Base-by-base conservation (phyloP, 2,329 filamentous ascomycete genomes). In the Aspergillus floridensis region DNA sequence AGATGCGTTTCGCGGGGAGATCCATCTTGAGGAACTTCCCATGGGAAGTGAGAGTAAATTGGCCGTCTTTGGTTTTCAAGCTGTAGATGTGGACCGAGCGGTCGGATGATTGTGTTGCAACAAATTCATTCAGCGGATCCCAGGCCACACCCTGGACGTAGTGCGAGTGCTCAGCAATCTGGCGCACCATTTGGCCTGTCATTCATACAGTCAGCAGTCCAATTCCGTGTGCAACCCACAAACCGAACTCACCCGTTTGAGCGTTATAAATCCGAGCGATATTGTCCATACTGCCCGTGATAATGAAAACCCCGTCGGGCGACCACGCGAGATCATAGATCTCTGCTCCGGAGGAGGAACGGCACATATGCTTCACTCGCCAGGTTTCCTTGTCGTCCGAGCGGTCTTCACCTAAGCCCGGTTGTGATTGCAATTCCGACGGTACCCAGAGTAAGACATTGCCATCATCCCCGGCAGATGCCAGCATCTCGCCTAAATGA, bases 311-410 rank as follows among this genome's bases (percentile, higher is more conserved):
- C 44, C 91, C 92, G 76, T 99, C 95, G n/a, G 96, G 96, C 52
- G 95, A 98, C 96, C 95, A 99, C 53, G 95, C 95, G 59, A 99
- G 81, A 76, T 99, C 95, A 78, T 99, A 99, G 66, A 99, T 98
- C 76, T 99, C 95, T 11, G 93, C 92, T 38, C 93, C 93, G 2
- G 90, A 91, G 2, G 90, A 91, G 49, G 93, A 96, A 63, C 95
- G 87, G 77, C 93, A 98, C 95, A 98, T 98, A 74, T 96, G 92
- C 79, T 96, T 98, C 63, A 93, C 90, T 63, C 93, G 85, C 95
- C 95, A 99, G 66, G 91, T 91, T 77, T 99, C 95, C 77, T 96
- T 96, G 74, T 99, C 95, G 68, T 97, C 95, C 57, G 88, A 83
- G 52, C 86, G 86, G 68, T 97, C 92, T 70, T 93, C 90, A 64